These are phyloP conservation scores for Populus tremula DNA, from an alignment of 345 rosid species.

Conservation along the genomic window DNA sequence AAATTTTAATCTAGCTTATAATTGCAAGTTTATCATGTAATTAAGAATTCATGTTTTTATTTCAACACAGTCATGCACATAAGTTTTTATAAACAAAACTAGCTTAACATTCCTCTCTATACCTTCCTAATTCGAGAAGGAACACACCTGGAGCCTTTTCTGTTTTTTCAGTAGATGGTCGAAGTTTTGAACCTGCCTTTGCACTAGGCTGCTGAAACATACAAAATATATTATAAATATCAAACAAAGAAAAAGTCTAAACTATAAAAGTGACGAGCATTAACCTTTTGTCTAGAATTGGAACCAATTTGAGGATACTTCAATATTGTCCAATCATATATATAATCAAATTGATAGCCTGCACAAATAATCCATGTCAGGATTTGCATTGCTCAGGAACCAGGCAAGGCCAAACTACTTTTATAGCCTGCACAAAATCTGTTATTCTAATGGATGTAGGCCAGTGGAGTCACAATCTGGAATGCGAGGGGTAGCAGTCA, in stretches of 20 bases:
- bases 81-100: background rate
- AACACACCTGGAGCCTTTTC: conserved; percentile 43
- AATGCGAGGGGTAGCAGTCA: background rate
- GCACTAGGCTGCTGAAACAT: conserved; percentile 25
- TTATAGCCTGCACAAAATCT: background rate
- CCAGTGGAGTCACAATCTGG: background rate
- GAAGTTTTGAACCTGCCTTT: conserved; percentile 28
- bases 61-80: background rate
- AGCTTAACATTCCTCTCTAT: conserved; percentile 11
- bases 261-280: background rate
- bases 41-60: background rate
- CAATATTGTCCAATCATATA: conserved; percentile 28
- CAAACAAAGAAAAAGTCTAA: background rate
- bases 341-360: conserved; percentile 26
- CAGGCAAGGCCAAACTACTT: background rate
- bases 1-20: background rate
- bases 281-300: conserved; percentile 22
- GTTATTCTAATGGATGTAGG: background rate
- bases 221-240: conserved; percentile 1
- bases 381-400: background rate
- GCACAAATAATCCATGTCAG: conserved; percentile 1
- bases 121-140: conserved; percentile 16
- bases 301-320: conserved; percentile 32
- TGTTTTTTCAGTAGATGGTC: conserved; percentile 34
- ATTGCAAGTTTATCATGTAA: background rate